These are phyloP conservation scores for Scalesia atractyloides DNA, from an alignment of 129 eudicot genomes.

Conservation along the genomic window DNA sequence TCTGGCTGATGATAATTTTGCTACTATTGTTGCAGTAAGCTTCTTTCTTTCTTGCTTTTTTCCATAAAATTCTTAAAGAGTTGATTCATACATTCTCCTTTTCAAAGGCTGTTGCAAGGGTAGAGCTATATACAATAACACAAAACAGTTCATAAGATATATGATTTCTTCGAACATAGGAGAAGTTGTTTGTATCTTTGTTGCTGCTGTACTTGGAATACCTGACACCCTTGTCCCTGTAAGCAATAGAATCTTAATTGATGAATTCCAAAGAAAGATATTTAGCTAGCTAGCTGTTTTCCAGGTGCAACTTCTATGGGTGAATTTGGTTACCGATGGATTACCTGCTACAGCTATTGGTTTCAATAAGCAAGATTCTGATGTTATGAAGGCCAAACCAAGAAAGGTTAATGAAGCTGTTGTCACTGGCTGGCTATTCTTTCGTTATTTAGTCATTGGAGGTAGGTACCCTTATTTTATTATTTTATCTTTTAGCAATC, in stretches of 20 bases:
- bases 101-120: slow-evolving; percentile 97
- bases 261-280: not conserved
- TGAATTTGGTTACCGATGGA: slow-evolving; percentile 96
- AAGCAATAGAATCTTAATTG: slow-evolving; percentile 33
- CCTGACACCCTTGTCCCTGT: slow-evolving; percentile 99
- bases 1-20: slow-evolving; percentile 99
- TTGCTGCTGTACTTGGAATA: slow-evolving; percentile 98
- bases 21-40: slow-evolving; percentile 96
- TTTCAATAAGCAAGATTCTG: slow-evolving; percentile 96
- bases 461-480: slow-evolving; percentile 43
- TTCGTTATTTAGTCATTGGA: slow-evolving; percentile 97
- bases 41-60: slow-evolving; percentile 2
- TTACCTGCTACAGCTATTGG: slow-evolving; percentile 99
- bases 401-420: slow-evolving; percentile 99
- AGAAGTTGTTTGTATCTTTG: slow-evolving; percentile 98
- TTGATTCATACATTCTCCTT: too few species aligned
- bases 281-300: slow-evolving; percentile 4
- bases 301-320: slow-evolving; percentile 99
- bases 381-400: slow-evolving; percentile 98
- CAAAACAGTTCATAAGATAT: slow-evolving; percentile 97
- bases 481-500: not conserved
- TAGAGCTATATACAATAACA: slow-evolving; percentile 97
- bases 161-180: slow-evolving; percentile 99
- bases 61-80: too few species aligned
- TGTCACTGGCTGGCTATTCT: slow-evolving; percentile 96